Percentiles rank a stretch among this genome's conserved stretches.
phyloP scores from a whole-genome alignment of 169 alveolate species.

The Toxoplasma gondii region DNA sequence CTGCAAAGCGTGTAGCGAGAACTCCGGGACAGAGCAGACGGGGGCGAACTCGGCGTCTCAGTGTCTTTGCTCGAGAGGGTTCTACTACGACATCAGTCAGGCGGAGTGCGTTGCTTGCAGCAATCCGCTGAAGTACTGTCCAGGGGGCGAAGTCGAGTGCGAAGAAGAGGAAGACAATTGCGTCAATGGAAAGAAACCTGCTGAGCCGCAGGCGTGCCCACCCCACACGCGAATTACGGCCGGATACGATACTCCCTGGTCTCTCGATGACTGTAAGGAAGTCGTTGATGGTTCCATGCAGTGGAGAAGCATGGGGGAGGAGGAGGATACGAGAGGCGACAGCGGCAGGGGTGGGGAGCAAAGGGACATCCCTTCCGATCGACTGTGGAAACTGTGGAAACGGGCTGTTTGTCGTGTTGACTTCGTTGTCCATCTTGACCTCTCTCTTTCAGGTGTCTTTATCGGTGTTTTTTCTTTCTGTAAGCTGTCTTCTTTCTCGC shows the following conservation, averaged over 20 bases:
- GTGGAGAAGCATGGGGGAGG: neutral
- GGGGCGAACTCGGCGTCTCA: conserved; percentile 79
- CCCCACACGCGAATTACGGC: conserved; percentile 80
- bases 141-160: conserved; percentile 79
- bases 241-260: conserved; percentile 81
- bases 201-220: conserved; percentile 77
- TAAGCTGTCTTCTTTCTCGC: too few species aligned
- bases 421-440: too few species aligned
- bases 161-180: conserved; percentile 35
- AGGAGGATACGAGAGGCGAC: neutral
- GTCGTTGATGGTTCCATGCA: neutral
- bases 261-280: conserved; percentile 78
- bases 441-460: too few species aligned
- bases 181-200: conserved; percentile 58
- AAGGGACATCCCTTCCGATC: neutral
- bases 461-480: too few species aligned
- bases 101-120: conserved; percentile 80
- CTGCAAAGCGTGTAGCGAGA: conserved; percentile 79
- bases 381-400: neutral
- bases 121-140: conserved; percentile 76
- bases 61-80: conserved; percentile 83
- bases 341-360: neutral
- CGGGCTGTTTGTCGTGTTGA: neutral
- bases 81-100: conserved; percentile 71
- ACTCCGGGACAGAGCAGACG: conserved; percentile 81